Conservation (phyloP, 2,329 filamentous ascomycete genomes). For the Fusarium paranaense region DNA sequence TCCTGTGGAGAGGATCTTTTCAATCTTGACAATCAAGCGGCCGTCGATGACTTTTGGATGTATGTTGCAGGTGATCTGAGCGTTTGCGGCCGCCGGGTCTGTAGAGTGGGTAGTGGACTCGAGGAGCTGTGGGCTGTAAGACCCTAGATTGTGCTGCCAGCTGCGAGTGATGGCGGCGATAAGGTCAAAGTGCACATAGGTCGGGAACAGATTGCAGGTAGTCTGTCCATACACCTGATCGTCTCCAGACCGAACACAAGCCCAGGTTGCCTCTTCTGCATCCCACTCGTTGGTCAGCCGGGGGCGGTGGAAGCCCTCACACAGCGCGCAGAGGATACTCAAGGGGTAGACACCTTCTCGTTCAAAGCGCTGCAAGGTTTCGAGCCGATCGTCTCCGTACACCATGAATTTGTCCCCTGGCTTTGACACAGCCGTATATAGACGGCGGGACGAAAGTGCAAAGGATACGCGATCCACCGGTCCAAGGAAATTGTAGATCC, state of each 20-base stretch:
- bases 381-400: neutral
- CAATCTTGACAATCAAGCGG: neutral
- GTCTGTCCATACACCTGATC: neutral
- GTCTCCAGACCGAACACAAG: neutral
- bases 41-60: neutral
- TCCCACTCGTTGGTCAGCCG: neutral
- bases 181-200: neutral
- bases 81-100: too few relatives aligned
- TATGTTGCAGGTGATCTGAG: too few relatives aligned
- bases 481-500: neutral
- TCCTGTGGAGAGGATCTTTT: neutral
- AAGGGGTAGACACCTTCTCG: neutral
- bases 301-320: neutral
- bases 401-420: neutral
- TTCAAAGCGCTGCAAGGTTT: neutral
- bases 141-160: neutral
- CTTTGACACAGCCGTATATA: neutral
- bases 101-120: neutral
- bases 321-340: neutral
- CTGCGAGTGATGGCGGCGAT: neutral
- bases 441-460: neutral
- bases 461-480: neutral
- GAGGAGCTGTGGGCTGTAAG: neutral
- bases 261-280: neutral
- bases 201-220: neutral